Evolutionary conservation across 2,329 filamentous ascomycete species (phyloP), one percentile per base, ranked within the genome.

Genomic region (Cercospora beticola): DNA sequence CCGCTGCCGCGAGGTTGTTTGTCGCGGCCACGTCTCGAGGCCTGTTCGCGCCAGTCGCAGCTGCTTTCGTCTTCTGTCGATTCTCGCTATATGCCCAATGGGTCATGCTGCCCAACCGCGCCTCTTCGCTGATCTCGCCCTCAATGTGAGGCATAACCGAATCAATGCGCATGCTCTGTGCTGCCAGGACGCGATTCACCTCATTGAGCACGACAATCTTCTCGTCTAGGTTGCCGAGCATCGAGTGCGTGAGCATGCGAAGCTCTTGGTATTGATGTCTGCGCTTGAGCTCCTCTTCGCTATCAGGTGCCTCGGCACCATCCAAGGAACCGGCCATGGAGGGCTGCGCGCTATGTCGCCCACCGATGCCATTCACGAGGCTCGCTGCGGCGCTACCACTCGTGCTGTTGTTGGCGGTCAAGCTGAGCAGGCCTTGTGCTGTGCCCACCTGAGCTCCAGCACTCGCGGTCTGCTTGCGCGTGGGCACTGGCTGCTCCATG

Each of bases 1-100:
- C 90, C 1, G 92, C 91, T 23, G 92, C 85, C 4, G 85, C 83
- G 57, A 88, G 75, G 70, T 85, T 92, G 73, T 93, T 92, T 46
- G 88, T 89, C 23, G 91, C 87, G 10, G 90, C 91, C 23, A 90
- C 91, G 77, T 97, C 93, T 71, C 92, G 88, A 69, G 93, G 87
- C 59, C 91, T 89, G 28, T 90, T 86, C 78, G 96, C 92, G 56
- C 89, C 86, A 26, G 87, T 83, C n/a, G 86, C 83, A 2, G 81
- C 76, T 12, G 81, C 81, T 63, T 76, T 73, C 74, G 88, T 89
- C 72, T 86, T 85, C 65, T 83, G 79, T 65, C 88, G 86, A 72
- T 94, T 90, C 76, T 94, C 92, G 21, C 92, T 91, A 79, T 98
- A 98, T 60, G 94, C 95, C 95, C 95, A 99, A 80, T 99, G 95